Conservation (phyloP, 2,329 filamentous ascomycete species). For the Rhynchosporium graminicola region DNA sequence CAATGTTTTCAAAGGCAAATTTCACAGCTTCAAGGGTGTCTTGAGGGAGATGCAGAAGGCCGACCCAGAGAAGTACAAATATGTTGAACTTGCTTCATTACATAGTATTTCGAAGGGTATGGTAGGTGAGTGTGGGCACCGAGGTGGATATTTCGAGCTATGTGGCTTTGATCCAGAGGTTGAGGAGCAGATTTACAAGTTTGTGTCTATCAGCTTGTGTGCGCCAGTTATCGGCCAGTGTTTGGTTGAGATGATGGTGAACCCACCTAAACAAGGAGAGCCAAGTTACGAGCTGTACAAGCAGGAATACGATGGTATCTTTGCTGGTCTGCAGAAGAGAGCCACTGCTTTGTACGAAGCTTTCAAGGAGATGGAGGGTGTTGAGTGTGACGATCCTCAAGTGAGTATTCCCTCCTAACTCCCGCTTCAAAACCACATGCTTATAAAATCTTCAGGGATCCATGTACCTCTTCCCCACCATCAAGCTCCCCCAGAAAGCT, state of each 20-base stretch:
- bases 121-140: constrained; percentile 97
- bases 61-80: constrained; percentile 73
- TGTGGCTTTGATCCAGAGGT: constrained; percentile 85
- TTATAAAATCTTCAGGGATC: constrained; percentile 60
- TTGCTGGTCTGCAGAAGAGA: constrained; percentile 73
- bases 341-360: constrained; percentile 86
- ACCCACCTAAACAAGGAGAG: constrained; percentile 82
- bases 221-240: constrained; percentile 95
- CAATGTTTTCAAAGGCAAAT: constrained; percentile 93
- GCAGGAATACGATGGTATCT: constrained; percentile 82
- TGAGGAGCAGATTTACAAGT: constrained; percentile 95
- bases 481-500: constrained; percentile 76
- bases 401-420: constrained; percentile 43
- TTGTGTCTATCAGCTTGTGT: constrained; percentile 95
- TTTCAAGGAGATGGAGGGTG: constrained; percentile 93
- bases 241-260: constrained; percentile 96
- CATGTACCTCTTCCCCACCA: constrained; percentile 99
- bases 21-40: constrained; percentile 92
- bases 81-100: constrained; percentile 85
- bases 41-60: constrained; percentile 79
- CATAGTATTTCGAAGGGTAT: constrained; percentile 98
- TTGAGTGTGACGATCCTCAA: constrained; percentile 81
- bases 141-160: constrained; percentile 96
- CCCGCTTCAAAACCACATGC: not conserved
- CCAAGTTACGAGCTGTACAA: constrained; percentile 83